Conservation (phyloP, 2,329 filamentous ascomycete species). For the Aspergillus floridensis region DNA sequence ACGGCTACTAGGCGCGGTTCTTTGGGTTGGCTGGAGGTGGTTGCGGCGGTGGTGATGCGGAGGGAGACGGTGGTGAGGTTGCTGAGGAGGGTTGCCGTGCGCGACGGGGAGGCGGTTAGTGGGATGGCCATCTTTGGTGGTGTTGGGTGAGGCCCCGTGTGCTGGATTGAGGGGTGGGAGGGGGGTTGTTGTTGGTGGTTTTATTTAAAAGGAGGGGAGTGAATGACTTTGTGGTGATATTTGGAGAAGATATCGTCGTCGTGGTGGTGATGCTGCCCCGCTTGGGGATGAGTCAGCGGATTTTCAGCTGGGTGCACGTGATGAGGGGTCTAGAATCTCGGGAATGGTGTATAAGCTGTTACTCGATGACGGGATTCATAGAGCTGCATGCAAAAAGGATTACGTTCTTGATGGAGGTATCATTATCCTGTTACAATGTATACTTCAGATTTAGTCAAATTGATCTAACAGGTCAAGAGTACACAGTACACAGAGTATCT, state of each 20-base stretch:
- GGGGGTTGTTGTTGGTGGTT: background rate
- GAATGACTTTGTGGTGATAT: background rate
- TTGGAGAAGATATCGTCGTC: background rate
- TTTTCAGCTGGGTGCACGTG: too few relatives aligned
- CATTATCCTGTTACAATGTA: too few relatives aligned
- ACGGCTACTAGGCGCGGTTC: slow-evolving; percentile 76
- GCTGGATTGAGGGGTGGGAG: background rate
- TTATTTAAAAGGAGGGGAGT: background rate
- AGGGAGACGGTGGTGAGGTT: slow-evolving; percentile 62
- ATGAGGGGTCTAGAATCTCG: too few relatives aligned
- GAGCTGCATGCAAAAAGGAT: too few relatives aligned
- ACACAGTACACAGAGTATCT: background rate
- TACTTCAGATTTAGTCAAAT: too few relatives aligned
- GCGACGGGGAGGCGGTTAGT: slow-evolving; percentile 48
- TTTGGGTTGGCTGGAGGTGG: slow-evolving; percentile 21
- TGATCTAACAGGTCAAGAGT: background rate
- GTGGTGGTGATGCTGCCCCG: too few relatives aligned
- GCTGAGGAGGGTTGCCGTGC: slow-evolving; percentile 61
- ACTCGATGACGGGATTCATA: too few relatives aligned
- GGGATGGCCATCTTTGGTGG: slow-evolving; percentile 18
- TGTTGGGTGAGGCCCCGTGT: background rate
- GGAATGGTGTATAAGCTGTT: too few relatives aligned
- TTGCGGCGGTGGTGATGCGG: slow-evolving; percentile 53
- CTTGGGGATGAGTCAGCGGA: too few relatives aligned
- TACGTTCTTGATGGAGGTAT: too few relatives aligned